phyloP scores from a whole-genome alignment of 192 early-diverging fungal genomes.

The Globomyces pollinis-pini region DNA sequence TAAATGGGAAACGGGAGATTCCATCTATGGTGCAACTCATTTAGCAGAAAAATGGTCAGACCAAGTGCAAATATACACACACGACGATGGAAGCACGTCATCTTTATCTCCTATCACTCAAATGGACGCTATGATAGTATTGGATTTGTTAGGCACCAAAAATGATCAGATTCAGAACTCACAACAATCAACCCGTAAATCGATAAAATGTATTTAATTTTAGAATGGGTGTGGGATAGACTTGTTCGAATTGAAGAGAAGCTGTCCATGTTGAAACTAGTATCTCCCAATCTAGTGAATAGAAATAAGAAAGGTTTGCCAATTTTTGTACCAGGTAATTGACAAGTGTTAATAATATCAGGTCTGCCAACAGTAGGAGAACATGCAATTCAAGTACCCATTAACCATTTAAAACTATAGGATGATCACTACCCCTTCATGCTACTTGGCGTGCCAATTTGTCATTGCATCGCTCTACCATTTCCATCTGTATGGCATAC shows the following conservation, averaged over 20 bases:
- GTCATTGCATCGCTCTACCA: constrained; percentile 78
- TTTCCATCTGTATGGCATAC: constrained; percentile 91
- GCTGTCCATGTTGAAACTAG: constrained; percentile 29
- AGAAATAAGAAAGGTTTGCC: neutral
- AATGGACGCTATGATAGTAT: constrained; percentile 78
- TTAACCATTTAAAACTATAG: constrained; percentile 37
- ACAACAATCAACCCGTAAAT: constrained; percentile 57
- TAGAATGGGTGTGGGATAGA: constrained; percentile 61
- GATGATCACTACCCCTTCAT: constrained; percentile 92
- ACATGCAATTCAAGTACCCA: constrained; percentile 20
- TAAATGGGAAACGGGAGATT: constrained; percentile 70
- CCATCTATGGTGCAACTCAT: constrained; percentile 84
- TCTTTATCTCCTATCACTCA: constrained; percentile 51
- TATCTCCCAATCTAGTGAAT: constrained; percentile 8
- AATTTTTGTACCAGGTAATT: too few species aligned
- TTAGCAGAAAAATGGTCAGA: constrained; percentile 67
- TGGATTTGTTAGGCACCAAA: constrained; percentile 76
- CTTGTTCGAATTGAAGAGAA: constrained; percentile 62
- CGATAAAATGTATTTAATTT: too few species aligned
- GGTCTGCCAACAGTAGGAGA: constrained; percentile 21
- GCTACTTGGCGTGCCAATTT: constrained; percentile 65
- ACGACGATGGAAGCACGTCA: too few species aligned
- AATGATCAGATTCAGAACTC: constrained; percentile 47
- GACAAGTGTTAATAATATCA: too few species aligned
- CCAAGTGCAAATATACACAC: constrained; percentile 3